Conservation (phyloP, 225 moss, liverwort and hornwort genomes). For the Anthoceros angustus region DNA sequence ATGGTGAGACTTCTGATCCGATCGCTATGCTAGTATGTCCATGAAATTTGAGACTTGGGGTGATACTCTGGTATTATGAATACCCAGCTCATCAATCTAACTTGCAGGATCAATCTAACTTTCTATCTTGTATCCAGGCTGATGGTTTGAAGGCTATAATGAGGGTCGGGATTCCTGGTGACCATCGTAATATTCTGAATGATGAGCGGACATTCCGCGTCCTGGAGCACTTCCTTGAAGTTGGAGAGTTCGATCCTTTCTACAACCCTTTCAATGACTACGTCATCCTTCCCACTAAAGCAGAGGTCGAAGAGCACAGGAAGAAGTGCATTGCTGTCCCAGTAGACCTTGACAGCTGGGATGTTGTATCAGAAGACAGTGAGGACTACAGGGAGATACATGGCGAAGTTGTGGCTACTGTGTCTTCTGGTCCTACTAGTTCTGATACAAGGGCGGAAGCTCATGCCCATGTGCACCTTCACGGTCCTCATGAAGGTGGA, state of each 20-base stretch:
- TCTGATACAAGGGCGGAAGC: conserved; percentile 71
- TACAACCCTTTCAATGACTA: conserved; percentile 76
- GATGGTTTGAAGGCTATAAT: conserved; percentile 66
- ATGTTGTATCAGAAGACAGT: conserved; percentile 23
- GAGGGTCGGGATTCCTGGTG: conserved; percentile 85
- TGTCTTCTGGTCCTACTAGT: conserved; percentile 1
- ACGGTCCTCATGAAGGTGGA: neutral
- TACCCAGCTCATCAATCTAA: too few relatives aligned
- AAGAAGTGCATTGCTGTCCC: conserved; percentile 37
- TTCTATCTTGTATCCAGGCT: conserved; percentile 27
- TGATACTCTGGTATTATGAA: too few relatives aligned
- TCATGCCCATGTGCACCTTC: conserved; percentile 45
- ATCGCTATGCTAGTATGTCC: neutral
- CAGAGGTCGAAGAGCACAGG: conserved; percentile 63
- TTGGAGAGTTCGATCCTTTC: conserved; percentile 61
- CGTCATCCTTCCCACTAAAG: conserved; percentile 59
- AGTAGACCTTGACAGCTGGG: conserved; percentile 22
- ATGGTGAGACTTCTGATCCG: conserved; percentile 25
- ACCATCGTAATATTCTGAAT: conserved; percentile 70
- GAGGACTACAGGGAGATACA: conserved; percentile 12
- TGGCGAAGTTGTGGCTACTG: conserved; percentile 4
- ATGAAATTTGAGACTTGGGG: too few relatives aligned
- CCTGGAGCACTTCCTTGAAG: conserved; percentile 65
- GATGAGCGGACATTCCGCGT: conserved; percentile 65
- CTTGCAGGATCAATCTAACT: neutral